Base-by-base conservation (phyloP, 2,329 filamentous ascomycete species). In the Apiospora aurea region DNA sequence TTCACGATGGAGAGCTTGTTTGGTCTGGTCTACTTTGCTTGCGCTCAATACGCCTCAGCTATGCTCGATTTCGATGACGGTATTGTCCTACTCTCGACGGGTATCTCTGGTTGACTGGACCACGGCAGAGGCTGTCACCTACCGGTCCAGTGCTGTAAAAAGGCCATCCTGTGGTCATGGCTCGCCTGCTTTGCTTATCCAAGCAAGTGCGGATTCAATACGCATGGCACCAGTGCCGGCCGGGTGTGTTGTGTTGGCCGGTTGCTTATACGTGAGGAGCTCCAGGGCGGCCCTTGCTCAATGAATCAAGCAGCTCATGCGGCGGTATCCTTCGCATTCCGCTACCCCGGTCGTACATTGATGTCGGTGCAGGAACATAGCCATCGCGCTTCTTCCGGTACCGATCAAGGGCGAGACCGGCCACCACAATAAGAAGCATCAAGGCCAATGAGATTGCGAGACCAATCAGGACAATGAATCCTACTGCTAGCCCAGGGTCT, bases 401-500 rank as follows among this genome's bases (percentile, higher is more conserved):
- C 73, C 93, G 90, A 83, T 96, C 94, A 72, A 95, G 86, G 64
- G 93, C 78, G 74, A 97, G 89, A 74, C 94, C 94, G 26, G 89
- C 88, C 69, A 93, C 87, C 70, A 97, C 93, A 70, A 97, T 87
- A 66, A 96, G 83, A 81, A 96, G 92, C 77, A 94, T 94, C 73
- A 96, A 84, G 41, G 86, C 93, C 1, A 97, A 89, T 1, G 94
- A 89, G 73, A 96, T 94, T 71, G 90, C 94, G 47, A 97, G 89
- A 26, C 90, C 91, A 75, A 97, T 96, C 16, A 97, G 88, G 51
- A 97, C 92, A 71, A 97, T 88, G 74, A 94, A 93, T 67, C 93
- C 94, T 64, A 94, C 84, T 14, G 92, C 90, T 77, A 96, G 86
- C 76, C 90, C 87, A 69, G 85, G 84, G 73, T 82, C 87, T 88